Conservation (phyloP, 805 yeast genomes). For the Barnettozyma pratensis region DNA sequence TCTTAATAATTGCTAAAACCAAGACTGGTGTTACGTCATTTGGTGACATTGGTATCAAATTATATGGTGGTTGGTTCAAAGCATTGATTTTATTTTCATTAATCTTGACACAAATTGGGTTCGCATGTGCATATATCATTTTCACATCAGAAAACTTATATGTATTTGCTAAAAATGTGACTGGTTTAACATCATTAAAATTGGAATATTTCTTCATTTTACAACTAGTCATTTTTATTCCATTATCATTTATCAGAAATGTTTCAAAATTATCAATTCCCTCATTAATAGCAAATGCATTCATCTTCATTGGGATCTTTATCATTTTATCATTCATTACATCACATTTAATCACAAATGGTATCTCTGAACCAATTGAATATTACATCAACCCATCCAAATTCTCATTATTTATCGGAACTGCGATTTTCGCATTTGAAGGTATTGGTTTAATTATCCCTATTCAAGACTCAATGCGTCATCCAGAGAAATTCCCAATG, state of each 20-base stretch:
- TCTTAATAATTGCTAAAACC: slow-evolving; percentile 53
- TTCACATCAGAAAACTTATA: slow-evolving; percentile 69
- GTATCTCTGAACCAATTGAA: slow-evolving; percentile 45
- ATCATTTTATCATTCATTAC: slow-evolving; percentile 57
- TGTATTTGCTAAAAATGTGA: slow-evolving; percentile 54
- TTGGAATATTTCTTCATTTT: slow-evolving; percentile 39
- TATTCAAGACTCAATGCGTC: slow-evolving; percentile 73
- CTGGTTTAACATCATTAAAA: slow-evolving; percentile 36
- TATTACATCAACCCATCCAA: slow-evolving; percentile 46
- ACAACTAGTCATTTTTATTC: slow-evolving; percentile 57
- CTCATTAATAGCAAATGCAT: slow-evolving; percentile 66
- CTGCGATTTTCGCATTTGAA: slow-evolving; percentile 84
- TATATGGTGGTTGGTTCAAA: slow-evolving; percentile 66
- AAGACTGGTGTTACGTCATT: slow-evolving; percentile 66
- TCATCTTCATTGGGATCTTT: slow-evolving; percentile 59
- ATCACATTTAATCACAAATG: slow-evolving; percentile 38
- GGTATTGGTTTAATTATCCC: slow-evolving; percentile 82
- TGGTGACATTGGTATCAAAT: slow-evolving; percentile 63
- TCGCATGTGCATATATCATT: slow-evolving; percentile 75
- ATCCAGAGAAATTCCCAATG: slow-evolving; percentile 67
- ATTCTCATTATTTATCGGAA: slow-evolving; percentile 74
- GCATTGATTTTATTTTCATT: slow-evolving; percentile 57
- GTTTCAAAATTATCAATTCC: slow-evolving; percentile 70
- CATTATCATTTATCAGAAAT: slow-evolving; percentile 68
- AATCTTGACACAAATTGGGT: slow-evolving; percentile 70